These are phyloP conservation scores for Cladosporium sp. DNA, from an alignment of 2,329 filamentous ascomycete species.

Conservation along the genomic window DNA sequence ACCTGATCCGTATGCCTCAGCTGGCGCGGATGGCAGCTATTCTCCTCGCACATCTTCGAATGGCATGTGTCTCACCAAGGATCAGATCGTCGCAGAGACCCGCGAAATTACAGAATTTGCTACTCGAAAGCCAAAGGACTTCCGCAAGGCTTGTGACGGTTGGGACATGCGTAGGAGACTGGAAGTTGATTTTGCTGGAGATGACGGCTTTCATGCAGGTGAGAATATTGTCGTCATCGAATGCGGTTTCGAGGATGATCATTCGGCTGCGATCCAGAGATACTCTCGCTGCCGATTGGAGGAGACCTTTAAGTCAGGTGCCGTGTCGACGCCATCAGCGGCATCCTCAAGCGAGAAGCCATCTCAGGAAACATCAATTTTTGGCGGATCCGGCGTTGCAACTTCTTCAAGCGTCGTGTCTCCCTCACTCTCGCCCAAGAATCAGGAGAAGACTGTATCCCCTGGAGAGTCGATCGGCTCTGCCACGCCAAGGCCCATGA, in stretches of 20 bases:
- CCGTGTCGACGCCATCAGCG: slow-evolving; percentile 4
- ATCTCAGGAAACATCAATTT: slow-evolving; percentile 35
- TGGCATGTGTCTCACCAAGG: slow-evolving; percentile 64
- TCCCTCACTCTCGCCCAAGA: no score
- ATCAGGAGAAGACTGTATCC: slow-evolving; percentile 18
- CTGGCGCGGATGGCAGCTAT: slow-evolving; percentile 65
- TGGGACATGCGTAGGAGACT: slow-evolving; percentile 91
- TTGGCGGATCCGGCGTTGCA: slow-evolving; percentile 41
- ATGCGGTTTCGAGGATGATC: slow-evolving; percentile 63
- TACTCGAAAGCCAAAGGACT: slow-evolving; percentile 68
- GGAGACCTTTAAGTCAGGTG: slow-evolving; percentile 12
- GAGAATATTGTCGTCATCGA: slow-evolving; percentile 73
- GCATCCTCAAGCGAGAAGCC: slow-evolving; percentile 24
- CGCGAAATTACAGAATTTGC: slow-evolving; percentile 77
- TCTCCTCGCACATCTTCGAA: slow-evolving; percentile 75
- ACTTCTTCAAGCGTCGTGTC: slow-evolving; percentile 8
- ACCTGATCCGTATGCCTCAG: slow-evolving; percentile 68
- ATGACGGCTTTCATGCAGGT: slow-evolving; percentile 70
- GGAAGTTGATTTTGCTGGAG: slow-evolving; percentile 83
- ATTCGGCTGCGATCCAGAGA: slow-evolving; percentile 50
- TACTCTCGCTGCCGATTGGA: slow-evolving; percentile 52
- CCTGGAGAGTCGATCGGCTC: slow-evolving; percentile 25
- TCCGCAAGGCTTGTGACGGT: slow-evolving; percentile 70
- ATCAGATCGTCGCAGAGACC: slow-evolving; percentile 72
- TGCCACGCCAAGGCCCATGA: slow-evolving; percentile 26